phyloP scores from a whole-genome alignment of 768 basidiomycete genomes.

The Tubosaeta sp. region DNA sequence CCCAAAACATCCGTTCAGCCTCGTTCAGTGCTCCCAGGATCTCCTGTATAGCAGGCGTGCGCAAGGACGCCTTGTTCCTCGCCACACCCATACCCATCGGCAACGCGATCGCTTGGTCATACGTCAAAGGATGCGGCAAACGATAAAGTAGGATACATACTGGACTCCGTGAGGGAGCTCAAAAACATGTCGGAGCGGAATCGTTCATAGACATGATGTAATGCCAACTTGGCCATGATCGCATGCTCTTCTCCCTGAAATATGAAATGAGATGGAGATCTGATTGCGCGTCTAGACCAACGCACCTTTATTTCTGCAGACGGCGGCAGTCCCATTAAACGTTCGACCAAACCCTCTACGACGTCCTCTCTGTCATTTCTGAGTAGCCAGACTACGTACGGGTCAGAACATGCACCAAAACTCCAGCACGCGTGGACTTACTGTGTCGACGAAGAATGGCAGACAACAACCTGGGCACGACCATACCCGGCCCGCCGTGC shows the following conservation, averaged over 20 bases:
- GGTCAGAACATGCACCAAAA: conserved; percentile 5
- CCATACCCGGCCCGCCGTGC: conserved; percentile 39
- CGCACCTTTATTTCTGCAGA: conserved; percentile 56
- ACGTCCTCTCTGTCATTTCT: conserved; percentile 52
- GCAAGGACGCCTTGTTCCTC: conserved; percentile 35
- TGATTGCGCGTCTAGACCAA: background rate
- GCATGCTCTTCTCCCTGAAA: conserved; percentile 68
- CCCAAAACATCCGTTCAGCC: conserved; percentile 69
- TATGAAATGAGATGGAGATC: background rate
- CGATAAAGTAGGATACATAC: conserved; percentile 42
- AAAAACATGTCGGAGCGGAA: conserved; percentile 87
- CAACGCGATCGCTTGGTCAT: conserved; percentile 65
- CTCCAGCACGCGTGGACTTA: conserved; percentile 32
- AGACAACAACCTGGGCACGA: conserved; percentile 60
- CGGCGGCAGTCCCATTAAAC: conserved; percentile 51
- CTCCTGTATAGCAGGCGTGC: conserved; percentile 49
- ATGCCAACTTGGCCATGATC: conserved; percentile 70
- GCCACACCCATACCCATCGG: conserved; percentile 81
- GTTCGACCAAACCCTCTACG: conserved; percentile 52
- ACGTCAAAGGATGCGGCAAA: conserved; percentile 1
- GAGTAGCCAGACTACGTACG: conserved; percentile 55
- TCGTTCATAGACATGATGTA: conserved; percentile 72
- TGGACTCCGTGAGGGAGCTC: conserved; percentile 86
- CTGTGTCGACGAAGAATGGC: conserved; percentile 64
- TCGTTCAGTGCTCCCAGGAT: conserved; percentile 57